Evolutionary conservation across 306 rosid species (phyloP), one percentile per base, ranked within the genome.

Genomic region (Coriaria nepalensis): DNA sequence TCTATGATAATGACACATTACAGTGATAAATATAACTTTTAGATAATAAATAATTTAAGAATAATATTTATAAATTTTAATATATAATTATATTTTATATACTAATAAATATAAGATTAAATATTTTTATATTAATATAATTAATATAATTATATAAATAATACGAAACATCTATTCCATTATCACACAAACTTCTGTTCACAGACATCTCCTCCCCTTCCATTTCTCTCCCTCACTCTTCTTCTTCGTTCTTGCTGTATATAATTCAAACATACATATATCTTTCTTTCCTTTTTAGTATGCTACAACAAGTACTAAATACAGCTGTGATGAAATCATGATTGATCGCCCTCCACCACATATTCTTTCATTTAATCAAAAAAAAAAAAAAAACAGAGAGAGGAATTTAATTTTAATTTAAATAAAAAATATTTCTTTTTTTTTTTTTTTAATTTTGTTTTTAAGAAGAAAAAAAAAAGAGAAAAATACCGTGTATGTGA

Each of bases 91-190:
- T n/a, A n/a, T n/a, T n/a, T n/a, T n/a, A n/a, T n/a, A n/a, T n/a
- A n/a, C n/a, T n/a, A n/a, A n/a, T n/a, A n/a, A n/a, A n/a, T n/a
- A n/a, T n/a, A n/a, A n/a, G n/a, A n/a, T n/a, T n/a, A n/a, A n/a
- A n/a, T n/a, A n/a, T n/a, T n/a, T n/a, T n/a, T n/a, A n/a, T n/a
- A n/a, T n/a, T n/a, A n/a, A n/a, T n/a, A n/a, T n/a, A n/a, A n/a
- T n/a, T n/a, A n/a, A n/a, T n/a, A n/a, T n/a, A n/a, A n/a, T n/a
- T n/a, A n/a, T n/a, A n/a, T n/a, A n/a, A n/a, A n/a, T n/a, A n/a
- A n/a, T n/a, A n/a, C n/a, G n/a, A 29, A 48, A 49, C 43, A 47
- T 63, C 74, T 86, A 81, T 86, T 81, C 69, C 83, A 72, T 59
- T 50, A 44, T 35, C 47, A 46, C 60, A 37, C 47, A 56, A 6